These are phyloP conservation scores for Spatholobus suberectus DNA, from an alignment of 306 rosid species.

Conservation along the genomic window DNA sequence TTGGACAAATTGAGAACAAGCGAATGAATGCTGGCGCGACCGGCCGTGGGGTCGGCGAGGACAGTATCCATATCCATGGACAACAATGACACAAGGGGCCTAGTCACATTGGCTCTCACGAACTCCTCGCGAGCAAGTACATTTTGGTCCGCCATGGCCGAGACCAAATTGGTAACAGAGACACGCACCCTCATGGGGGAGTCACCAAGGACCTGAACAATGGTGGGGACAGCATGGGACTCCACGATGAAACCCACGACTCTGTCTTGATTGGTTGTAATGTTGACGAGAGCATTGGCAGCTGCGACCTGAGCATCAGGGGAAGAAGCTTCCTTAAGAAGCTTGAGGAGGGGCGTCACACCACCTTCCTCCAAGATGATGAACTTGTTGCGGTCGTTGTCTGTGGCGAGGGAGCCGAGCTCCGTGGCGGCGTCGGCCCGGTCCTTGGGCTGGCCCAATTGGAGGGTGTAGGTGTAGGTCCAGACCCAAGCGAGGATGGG, in stretches of 20 bases:
- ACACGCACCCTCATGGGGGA: constrained; percentile 70
- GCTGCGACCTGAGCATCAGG: constrained; percentile 82
- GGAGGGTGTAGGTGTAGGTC: constrained; percentile 68
- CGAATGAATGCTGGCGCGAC: constrained; percentile 61
- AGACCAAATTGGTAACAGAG: constrained; percentile 66
- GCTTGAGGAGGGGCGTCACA: constrained; percentile 68
- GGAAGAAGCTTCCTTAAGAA: constrained; percentile 63
- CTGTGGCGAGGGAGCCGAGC: constrained; percentile 59
- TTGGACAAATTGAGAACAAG: constrained; percentile 57
- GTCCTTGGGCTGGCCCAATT: constrained; percentile 73
- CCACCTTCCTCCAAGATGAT: constrained; percentile 85
- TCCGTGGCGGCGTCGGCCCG: constrained; percentile 71
- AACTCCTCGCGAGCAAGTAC: constrained; percentile 69
- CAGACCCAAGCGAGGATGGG: constrained; percentile 90
- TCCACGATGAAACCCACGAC: constrained; percentile 53
- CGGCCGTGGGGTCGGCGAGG: constrained; percentile 58
- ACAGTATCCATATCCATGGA: constrained; percentile 75
- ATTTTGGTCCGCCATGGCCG: constrained; percentile 67
- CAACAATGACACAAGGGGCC: constrained; percentile 69
- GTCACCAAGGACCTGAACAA: constrained; percentile 72
- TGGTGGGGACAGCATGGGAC: constrained; percentile 54
- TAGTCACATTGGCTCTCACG: constrained; percentile 73
- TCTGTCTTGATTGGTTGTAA: constrained; percentile 55
- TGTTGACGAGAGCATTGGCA: constrained; percentile 60
- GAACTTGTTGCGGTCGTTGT: constrained; percentile 68